Percentiles rank a stretch among this genome's conserved stretches.
phyloP scores from a whole-genome alignment of 257 asterid species.

The Przewalskia tangutica region DNA sequence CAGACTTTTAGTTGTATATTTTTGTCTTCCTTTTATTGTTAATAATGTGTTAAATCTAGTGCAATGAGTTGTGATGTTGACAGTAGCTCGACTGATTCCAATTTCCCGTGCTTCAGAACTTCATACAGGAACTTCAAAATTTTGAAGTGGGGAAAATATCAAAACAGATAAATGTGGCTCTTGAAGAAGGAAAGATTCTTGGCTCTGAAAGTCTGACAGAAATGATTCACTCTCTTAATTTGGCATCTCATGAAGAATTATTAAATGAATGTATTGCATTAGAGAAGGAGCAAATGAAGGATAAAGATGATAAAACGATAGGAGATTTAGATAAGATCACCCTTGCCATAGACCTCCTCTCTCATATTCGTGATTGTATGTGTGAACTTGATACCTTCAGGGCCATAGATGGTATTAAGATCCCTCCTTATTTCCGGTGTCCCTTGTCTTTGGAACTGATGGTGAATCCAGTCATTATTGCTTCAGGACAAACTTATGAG shows the following conservation, averaged over 20 bases:
- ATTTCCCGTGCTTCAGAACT: slow-evolving; percentile 26
- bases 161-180: slow-evolving; percentile 38
- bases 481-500: slow-evolving; percentile 92
- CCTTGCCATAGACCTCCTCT: slow-evolving; percentile 32
- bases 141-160: slow-evolving; percentile 48
- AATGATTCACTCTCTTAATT: slow-evolving; percentile 39
- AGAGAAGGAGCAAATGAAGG: slow-evolving; percentile 66
- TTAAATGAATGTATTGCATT: slow-evolving; percentile 65
- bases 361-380: slow-evolving; percentile 46
- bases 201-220: slow-evolving; percentile 27
- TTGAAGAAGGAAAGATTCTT: slow-evolving; percentile 40
- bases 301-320: slow-evolving; percentile 26
- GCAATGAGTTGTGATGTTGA: background rate
- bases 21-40: slow-evolving; percentile 4
- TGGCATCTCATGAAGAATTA: slow-evolving; percentile 53
- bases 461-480: slow-evolving; percentile 85
- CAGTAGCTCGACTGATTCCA: slow-evolving; percentile 12
- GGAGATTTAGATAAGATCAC: slow-evolving; percentile 29
- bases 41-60: background rate
- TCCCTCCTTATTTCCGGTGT: slow-evolving; percentile 68
- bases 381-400: slow-evolving; percentile 34
- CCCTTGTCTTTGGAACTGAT: slow-evolving; percentile 75
- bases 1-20: background rate
- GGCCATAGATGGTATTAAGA: slow-evolving; percentile 34
- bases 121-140: slow-evolving; percentile 47